A percentile compares a stretch with the other conserved stretches of the same genome.
Evolutionary conservation across 768 basidiomycete species (phyloP).

Genomic region (Dictyophora rubrovolvata): DNA sequence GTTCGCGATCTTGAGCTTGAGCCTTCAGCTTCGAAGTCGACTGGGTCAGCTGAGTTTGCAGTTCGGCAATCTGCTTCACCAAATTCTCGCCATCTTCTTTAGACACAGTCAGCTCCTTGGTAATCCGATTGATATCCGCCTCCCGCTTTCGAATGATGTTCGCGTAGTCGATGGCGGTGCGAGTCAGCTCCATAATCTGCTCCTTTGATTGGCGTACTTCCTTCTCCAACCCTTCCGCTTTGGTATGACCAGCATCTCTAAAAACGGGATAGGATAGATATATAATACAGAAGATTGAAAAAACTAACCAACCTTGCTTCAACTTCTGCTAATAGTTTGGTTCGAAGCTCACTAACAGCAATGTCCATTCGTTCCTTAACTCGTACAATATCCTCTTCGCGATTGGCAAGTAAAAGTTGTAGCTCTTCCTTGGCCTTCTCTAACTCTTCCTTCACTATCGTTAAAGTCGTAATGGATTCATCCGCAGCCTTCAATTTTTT

Average conservation of each 20-base stretch:
- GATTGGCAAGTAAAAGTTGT: constrained; percentile 52
- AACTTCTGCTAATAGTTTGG: constrained; percentile 54
- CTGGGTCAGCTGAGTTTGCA: constrained; percentile 60
- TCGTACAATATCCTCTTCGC: constrained; percentile 71
- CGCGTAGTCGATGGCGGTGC: constrained; percentile 68
- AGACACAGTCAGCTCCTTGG: constrained; percentile 41
- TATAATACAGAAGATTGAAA: background rate
- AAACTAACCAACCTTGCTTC: constrained; percentile 48
- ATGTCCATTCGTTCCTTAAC: constrained; percentile 67
- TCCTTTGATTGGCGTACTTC: constrained; percentile 63
- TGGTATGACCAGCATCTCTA: constrained; percentile 57
- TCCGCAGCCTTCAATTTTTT: constrained; percentile 49
- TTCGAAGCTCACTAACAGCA: constrained; percentile 56
- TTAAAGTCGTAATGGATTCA: constrained; percentile 47
- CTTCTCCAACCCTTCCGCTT: constrained; percentile 50
- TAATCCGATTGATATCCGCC: constrained; percentile 47
- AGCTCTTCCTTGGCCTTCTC: constrained; percentile 60
- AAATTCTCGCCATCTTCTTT: constrained; percentile 45
- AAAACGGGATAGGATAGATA: background rate
- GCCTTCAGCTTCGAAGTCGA: constrained; percentile 52
- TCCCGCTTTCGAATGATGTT: constrained; percentile 70
- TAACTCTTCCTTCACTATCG: constrained; percentile 49
- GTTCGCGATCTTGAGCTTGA: constrained; percentile 46
- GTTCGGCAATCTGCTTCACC: constrained; percentile 51
- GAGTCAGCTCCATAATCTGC: constrained; percentile 68